Base-by-base conservation (phyloP, 139 green algal species). In the Deuterostichococcus epilithicus region DNA sequence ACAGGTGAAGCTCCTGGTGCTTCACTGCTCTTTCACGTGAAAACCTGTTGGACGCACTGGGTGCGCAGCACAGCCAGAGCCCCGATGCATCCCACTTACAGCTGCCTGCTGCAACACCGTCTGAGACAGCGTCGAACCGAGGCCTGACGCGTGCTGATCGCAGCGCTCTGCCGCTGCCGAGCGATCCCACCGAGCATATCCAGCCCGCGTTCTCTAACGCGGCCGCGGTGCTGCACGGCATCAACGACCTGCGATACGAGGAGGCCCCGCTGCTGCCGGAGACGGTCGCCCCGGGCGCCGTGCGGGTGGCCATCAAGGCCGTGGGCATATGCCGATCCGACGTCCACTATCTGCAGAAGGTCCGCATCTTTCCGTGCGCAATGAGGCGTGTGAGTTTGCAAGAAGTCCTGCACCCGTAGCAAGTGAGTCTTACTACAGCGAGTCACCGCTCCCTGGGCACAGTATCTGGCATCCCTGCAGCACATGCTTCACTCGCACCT, bases 301-400 rank as follows among this genome's bases (percentile, higher is more conserved):
- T 78, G 13, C 74, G 74, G 13, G 74, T 78, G 59, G 42, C 25
- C 13, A 65, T 78, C 58, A 65, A 60, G 72, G 77, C 80, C 3
- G 80, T 87, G 37, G 83, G 83, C 73, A 86, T 90, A 15, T 85
- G 87, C 30, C 86, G 86, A 5, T 80, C 60, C 5, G 84, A 91
- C 38, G 72, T 83, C 5, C 81, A 88, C 76, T 86, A 83, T 47
- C 66, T 60, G 63, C 84, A 84, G 72, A 75, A 84, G 39, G 75
- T 83, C 65, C 74, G 72, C 5, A 5, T 44, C 1, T 5, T 22
- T 32, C 18, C 52, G n/a, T n/a, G n/a, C n/a, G n/a, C n/a, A n/a
- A n/a, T n/a, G n/a, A n/a, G n/a, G n/a, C n/a, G n/a, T n/a, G n/a
- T n/a, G n/a, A n/a, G n/a, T n/a, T n/a, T n/a, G n/a, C n/a, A n/a